phyloP scores from a whole-genome alignment of 2,329 filamentous ascomycete genomes.

The Cylindrodendrum hubeiense region DNA sequence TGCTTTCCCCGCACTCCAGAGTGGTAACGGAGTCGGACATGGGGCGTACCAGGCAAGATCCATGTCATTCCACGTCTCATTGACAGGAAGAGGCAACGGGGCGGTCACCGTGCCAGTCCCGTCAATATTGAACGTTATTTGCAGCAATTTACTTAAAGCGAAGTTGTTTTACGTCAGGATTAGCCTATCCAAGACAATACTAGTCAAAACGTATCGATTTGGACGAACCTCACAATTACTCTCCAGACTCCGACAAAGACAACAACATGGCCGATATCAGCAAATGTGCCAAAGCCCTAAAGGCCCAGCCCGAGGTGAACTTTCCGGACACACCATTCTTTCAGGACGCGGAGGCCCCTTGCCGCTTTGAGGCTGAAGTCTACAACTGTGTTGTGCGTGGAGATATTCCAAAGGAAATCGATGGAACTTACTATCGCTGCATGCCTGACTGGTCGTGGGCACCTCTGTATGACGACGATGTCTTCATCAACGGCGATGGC shows the following conservation, averaged over 20 bases:
- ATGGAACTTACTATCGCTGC: conserved; percentile 6
- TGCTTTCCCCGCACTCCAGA: background rate
- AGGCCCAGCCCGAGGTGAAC: background rate
- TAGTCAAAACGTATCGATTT: background rate
- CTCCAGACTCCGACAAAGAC: background rate
- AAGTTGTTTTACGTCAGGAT: background rate
- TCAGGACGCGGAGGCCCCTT: background rate
- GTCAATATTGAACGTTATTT: background rate
- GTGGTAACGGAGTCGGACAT: too few relatives aligned
- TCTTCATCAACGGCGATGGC: background rate
- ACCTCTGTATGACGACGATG: conserved; percentile 2
- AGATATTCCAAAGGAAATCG: background rate
- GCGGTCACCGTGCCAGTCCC: background rate
- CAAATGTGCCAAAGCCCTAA: background rate
- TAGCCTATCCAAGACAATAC: background rate
- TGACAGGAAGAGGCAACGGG: background rate
- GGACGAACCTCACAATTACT: background rate
- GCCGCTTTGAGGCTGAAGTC: conserved; percentile 6
- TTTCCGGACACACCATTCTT: background rate
- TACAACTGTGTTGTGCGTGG: conserved; percentile 5
- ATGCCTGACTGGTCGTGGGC: conserved; percentile 5
- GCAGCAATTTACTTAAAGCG: background rate
- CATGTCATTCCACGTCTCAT: background rate
- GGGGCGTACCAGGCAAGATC: too few relatives aligned
- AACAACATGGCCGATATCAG: background rate